phyloP scores from a whole-genome alignment of 345 rosid genomes.

The Jatropha curcas region DNA sequence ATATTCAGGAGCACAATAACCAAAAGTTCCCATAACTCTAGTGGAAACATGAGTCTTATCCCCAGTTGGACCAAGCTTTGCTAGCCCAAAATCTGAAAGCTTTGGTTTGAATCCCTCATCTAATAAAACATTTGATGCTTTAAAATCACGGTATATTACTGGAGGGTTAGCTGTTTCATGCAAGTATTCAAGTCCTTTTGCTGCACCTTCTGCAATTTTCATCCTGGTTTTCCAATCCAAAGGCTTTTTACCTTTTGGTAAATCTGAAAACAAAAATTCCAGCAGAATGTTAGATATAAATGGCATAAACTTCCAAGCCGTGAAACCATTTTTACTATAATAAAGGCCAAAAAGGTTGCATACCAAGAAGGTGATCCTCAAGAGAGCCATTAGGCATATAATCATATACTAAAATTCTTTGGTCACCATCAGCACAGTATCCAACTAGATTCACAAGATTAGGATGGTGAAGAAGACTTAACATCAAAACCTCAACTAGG shows the following conservation, averaged over 20 bases:
- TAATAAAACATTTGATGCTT: conserved; percentile 70
- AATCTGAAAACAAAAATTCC: conserved; percentile 42
- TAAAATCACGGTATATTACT: conserved; percentile 77
- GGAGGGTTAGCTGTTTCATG: conserved; percentile 76
- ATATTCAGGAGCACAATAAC: conserved; percentile 80
- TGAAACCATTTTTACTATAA: too few relatives aligned
- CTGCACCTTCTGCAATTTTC: conserved; percentile 74
- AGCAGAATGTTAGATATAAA: too few relatives aligned
- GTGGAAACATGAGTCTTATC: conserved; percentile 71
- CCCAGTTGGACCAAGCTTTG: conserved; percentile 79
- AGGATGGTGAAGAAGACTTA: conserved; percentile 64
- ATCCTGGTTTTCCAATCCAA: conserved; percentile 79
- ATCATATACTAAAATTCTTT: conserved; percentile 70
- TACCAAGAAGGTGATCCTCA: conserved; percentile 84
- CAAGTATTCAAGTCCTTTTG: conserved; percentile 76
- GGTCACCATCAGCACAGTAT: conserved; percentile 76
- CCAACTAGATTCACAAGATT: conserved; percentile 75
- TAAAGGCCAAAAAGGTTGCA: too few relatives aligned
- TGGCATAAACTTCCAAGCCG: too few relatives aligned
- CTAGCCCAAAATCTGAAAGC: conserved; percentile 85
- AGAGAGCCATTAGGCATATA: conserved; percentile 69
- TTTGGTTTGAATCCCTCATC: conserved; percentile 62
- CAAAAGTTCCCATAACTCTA: conserved; percentile 89
- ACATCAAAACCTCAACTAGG: conserved; percentile 72
- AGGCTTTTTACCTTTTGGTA: conserved; percentile 37